Evolutionary conservation across 345 rosid genomes (phyloP), one percentile per base, ranked within the genome.

Genomic region (Linum trigynum): DNA sequence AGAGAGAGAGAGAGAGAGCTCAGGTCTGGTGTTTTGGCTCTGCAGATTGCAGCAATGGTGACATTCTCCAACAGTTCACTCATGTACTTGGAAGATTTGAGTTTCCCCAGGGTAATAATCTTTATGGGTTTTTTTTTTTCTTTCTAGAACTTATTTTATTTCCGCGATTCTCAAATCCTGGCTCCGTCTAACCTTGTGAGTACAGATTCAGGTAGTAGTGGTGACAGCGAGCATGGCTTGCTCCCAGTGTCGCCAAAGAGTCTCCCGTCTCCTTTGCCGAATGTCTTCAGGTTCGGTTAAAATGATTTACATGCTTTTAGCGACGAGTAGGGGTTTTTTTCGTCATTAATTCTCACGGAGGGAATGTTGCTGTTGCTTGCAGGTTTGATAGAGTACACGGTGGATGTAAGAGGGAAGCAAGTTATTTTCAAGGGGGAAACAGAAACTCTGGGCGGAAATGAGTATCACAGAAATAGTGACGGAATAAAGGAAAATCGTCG

Each of bases 171-270:
- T 41, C 0, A 23, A 63, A 38, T 40, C 2, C 15, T n/a, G 17
- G 62, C 7, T 9, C 11, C 12, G 51, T 7, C 7, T 7, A 45
- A 48, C 38, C 14, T 1, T 38, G 6, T 3, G 12, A 68, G 50
- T 64, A 56, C 72, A 83, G 87, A 75, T 78, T 73, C 86, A 83
- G 82, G 79, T 72, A 7, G 73, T 85, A 59, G 88, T 77, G 65
- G 65, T 85, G 77, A 68, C 70, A 7, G 86, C 81, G 67, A 78
- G 78, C 75, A 55, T 75, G 79, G 77, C 83, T 15, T 85, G 88
- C 42, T 67, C 64, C 59, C 39, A 51, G 23, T 83, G 91, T 16
- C 75, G 64, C 42, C 55, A 41, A 48, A 72, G 75, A 62, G 83
- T 80, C 66, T 60, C 77, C 5, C 64, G 45, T 23, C 2, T 80